phyloP scores from a whole-genome alignment of 108 stramenopile genomes.

The Cyclotella baltica region DNA sequence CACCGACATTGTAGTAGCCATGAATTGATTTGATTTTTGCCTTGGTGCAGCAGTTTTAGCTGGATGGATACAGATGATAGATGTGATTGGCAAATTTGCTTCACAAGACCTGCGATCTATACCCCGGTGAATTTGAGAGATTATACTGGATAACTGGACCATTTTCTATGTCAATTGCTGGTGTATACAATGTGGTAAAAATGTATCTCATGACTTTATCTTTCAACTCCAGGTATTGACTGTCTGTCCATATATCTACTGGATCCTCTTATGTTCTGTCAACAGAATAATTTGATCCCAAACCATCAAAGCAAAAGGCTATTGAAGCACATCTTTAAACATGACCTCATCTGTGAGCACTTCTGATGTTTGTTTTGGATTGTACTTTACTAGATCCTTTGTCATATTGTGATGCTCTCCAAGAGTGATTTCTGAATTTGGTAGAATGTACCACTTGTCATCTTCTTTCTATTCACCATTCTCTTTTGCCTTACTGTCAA shows the following conservation, averaged over 20 bases:
- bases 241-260: not conserved
- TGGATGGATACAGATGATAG: not conserved
- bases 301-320: not conserved
- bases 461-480: no score
- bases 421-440: no score
- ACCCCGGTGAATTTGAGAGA: not conserved
- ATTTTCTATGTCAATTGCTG: not conserved
- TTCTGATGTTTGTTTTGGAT: no score
- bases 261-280: not conserved
- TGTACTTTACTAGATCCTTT: no score
- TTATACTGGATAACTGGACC: not conserved
- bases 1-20: not conserved
- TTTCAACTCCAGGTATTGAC: not conserved
- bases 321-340: not conserved
- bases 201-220: not conserved
- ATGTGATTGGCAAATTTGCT: not conserved
- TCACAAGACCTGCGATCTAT: not conserved
- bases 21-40: not conserved
- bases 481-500: no score
- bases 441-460: no score
- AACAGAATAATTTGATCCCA: not conserved
- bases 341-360: not conserved
- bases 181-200: not conserved
- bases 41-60: not conserved
- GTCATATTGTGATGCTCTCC: no score